Conservation (phyloP, 495 filamentous ascomycete genomes). For the Elaphomyces granulatus region DNA sequence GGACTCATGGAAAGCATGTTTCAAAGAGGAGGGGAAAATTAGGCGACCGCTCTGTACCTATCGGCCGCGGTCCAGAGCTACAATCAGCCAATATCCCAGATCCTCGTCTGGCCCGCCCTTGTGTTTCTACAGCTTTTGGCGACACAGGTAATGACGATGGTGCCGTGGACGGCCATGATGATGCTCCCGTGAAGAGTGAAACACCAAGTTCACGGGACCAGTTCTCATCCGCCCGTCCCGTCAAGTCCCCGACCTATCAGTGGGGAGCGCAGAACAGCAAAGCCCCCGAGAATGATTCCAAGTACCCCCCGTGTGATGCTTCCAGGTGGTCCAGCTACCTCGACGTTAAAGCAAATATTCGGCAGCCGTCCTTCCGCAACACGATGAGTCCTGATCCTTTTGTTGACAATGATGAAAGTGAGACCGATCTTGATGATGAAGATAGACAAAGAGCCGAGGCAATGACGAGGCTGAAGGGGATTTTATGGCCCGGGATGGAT, state of each 20-base stretch:
- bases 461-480: constrained; percentile 50
- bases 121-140: neutral
- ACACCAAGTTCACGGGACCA: neutral
- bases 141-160: neutral
- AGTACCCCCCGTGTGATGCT: constrained; percentile 10
- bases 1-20: constrained; percentile 8
- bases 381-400: constrained; percentile 11
- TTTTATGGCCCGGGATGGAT: constrained; percentile 72
- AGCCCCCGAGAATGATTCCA: constrained; percentile 4
- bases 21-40: constrained; percentile 3
- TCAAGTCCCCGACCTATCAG: neutral
- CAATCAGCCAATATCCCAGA: constrained; percentile 18
- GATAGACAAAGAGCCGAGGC: constrained; percentile 26
- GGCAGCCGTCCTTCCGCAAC: neutral
- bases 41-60: neutral
- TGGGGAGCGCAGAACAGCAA: constrained; percentile 10
- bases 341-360: neutral
- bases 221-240: neutral
- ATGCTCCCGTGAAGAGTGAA: neutral
- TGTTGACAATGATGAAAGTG: constrained; percentile 7
- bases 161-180: neutral
- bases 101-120: constrained; percentile 20
- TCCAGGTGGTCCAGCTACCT: constrained; percentile 9
- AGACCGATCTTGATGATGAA: neutral
- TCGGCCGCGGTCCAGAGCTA: neutral